phyloP scores from a whole-genome alignment of 2,329 filamentous ascomycete genomes.

The Geosmithia putterillii region DNA sequence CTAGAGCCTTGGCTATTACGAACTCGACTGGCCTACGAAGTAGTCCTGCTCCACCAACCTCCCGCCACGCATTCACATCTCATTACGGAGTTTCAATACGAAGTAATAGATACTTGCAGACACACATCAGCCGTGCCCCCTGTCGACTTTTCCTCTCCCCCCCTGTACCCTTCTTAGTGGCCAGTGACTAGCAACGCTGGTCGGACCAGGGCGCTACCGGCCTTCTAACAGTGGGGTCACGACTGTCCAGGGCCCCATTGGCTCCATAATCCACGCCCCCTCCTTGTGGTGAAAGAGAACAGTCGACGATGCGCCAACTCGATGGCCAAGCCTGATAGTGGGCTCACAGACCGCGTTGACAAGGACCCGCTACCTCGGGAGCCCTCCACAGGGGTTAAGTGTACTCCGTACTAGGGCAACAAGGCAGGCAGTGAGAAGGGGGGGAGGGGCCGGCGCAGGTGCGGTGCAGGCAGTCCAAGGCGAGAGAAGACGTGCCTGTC shows the following conservation, averaged over 20 bases:
- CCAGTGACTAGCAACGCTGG: not conserved
- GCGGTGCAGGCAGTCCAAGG: too few species aligned
- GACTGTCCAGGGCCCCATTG: not conserved
- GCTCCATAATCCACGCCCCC: not conserved
- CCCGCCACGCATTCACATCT: not conserved
- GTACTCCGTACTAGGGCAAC: too few species aligned
- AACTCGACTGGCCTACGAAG: not conserved
- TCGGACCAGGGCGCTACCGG: not conserved
- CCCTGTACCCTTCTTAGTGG: too few species aligned
- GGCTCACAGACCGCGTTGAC: not conserved
- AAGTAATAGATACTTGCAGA: not conserved
- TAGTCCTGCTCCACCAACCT: not conserved
- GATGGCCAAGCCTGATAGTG: not conserved
- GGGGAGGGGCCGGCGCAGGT: too few species aligned
- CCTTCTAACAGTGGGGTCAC: not conserved
- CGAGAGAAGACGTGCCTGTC: too few species aligned
- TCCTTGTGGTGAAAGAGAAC: too few species aligned
- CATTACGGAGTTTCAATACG: not conserved
- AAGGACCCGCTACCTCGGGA: not conserved
- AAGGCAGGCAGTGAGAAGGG: too few species aligned
- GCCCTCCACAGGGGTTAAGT: not conserved
- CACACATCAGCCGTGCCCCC: not conserved
- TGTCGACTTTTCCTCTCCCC: not conserved
- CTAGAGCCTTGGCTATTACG: too few species aligned
- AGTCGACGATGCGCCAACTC: not conserved